phyloP scores from a whole-genome alignment of 2,329 filamentous ascomycete genomes.

The Fusarium sacchari region DNA sequence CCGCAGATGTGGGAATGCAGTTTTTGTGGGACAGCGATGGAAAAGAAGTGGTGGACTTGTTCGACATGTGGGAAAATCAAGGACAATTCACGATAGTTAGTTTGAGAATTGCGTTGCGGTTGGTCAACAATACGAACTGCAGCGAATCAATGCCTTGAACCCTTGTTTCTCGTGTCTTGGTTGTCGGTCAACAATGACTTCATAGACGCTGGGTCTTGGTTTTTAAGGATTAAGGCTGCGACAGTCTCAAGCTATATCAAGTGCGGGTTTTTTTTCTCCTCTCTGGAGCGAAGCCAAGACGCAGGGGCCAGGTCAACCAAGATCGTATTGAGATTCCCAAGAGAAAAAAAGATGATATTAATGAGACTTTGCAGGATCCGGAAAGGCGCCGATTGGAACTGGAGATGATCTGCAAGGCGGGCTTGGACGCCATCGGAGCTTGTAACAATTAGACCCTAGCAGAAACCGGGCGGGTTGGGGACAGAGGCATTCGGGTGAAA shows the following conservation, averaged over 20 bases:
- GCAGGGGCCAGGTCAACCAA: constrained; percentile 30
- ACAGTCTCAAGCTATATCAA: constrained; percentile 14
- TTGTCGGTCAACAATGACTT: constrained; percentile 35
- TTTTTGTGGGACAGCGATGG: constrained; percentile 62
- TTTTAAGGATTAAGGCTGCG: constrained; percentile 1
- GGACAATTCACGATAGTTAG: constrained; percentile 53
- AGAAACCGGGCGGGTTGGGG: constrained; percentile 27
- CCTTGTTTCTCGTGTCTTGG: constrained; percentile 17
- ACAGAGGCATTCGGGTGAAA: constrained; percentile 11
- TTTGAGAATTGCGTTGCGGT: not conserved
- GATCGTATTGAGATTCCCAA: constrained; percentile 37
- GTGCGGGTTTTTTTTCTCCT: not conserved
- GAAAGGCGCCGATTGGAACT: constrained; percentile 47
- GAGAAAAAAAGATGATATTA: constrained; percentile 31
- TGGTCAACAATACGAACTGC: constrained; percentile 6
- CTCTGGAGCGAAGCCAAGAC: constrained; percentile 15
- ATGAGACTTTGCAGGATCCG: constrained; percentile 36
- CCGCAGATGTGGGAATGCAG: constrained; percentile 61
- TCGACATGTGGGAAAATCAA: constrained; percentile 65
- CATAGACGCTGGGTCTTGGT: constrained; percentile 18
- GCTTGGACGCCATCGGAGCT: constrained; percentile 31
- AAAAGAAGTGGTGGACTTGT: constrained; percentile 67
- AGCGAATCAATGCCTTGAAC: constrained; percentile 21
- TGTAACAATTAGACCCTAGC: constrained; percentile 31
- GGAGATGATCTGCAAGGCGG: constrained; percentile 47